Evolutionary conservation across 1,139 yeast species (phyloP), one percentile per base, ranked within the genome.

Genomic region (Yamadazyma taylorii): DNA sequence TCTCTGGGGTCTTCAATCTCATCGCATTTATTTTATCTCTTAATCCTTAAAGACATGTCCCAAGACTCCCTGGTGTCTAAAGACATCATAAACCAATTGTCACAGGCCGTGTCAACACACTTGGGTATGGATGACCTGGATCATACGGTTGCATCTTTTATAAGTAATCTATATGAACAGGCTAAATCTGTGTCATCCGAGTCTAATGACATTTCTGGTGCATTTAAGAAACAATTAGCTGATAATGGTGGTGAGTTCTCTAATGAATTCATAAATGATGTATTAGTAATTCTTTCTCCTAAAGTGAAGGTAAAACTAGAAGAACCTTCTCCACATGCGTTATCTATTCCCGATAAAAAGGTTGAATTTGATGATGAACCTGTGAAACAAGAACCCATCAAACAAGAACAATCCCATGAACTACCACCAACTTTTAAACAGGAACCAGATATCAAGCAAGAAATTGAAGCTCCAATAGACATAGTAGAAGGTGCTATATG

Each of bases 241-340:
- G 78, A 70, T 8, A 74, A 81, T 53, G 92, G 88, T 0, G 87
- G 85, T 14, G 71, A 63, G 9, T 77, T 85, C 41, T 73, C 81
- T 0, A 58, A 52, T 4, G 61, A 51, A 42, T 71, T 79, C 43
- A 55, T 79, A 2, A 56, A 56, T 11, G 65, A 66, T 26, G 55
- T 61, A 6, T 29, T 51, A 11, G 39, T 38, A 7, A 58, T 56
- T 36, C 62, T 66, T 3, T 13, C 21, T 10, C 30, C 30, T 9
- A 13, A 17, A 13, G 19, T 16, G 5, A 28, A 28, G 14, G 17
- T n/a, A n/a, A n/a, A n/a, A n/a, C n/a, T n/a, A n/a, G n/a, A 28
- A 17, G 30, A 16, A 28, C 13, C 22, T 17, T 5, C n/a, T 11
- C 13, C 40, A 12, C 36, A 31, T 17, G 58, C 55, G 1, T 43